Percentiles rank a stretch among this genome's conserved stretches.
Evolutionary conservation across 108 stramenopile species (phyloP).

Genomic region (Cyclotella kingstonii): DNA sequence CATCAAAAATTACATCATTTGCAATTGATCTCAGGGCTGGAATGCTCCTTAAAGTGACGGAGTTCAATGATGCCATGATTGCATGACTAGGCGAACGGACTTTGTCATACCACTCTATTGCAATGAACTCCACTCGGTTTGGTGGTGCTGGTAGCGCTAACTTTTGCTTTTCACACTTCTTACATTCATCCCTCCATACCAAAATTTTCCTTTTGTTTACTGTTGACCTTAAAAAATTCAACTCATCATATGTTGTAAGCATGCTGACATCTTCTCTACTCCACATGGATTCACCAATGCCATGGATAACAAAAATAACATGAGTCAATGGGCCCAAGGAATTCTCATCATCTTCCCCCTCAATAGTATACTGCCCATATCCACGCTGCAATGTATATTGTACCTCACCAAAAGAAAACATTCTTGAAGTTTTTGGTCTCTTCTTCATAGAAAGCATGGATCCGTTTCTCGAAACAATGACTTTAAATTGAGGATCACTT

Average conservation of each 20-base stretch:
- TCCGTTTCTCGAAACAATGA: conserved; percentile 38
- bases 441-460: conserved; percentile 44
- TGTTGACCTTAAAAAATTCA: conserved; percentile 44
- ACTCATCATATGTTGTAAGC: conserved; percentile 48
- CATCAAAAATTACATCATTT: conserved; percentile 80
- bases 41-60: conserved; percentile 73
- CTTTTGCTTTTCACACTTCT: conserved; percentile 49
- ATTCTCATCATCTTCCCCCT: conserved; percentile 81
- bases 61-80: conserved; percentile 63
- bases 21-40: conserved; percentile 78
- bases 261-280: conserved; percentile 48
- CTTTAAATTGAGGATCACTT: conserved; percentile 42
- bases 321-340: conserved; percentile 66
- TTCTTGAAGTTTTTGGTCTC: conserved; percentile 37
- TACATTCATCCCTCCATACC: conserved; percentile 68
- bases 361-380: conserved; percentile 55
- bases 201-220: conserved; percentile 59
- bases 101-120: conserved; percentile 82
- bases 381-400: conserved; percentile 71
- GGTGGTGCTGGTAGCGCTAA: conserved; percentile 57
- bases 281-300: conserved; percentile 87
- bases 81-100: conserved; percentile 60
- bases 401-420: conserved; percentile 52
- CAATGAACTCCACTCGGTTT: conserved; percentile 79
- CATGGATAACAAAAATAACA: conserved; percentile 87